These are phyloP conservation scores for Rugonectria rugulosa DNA, from an alignment of 2,329 filamentous ascomycete species.

Conservation along the genomic window DNA sequence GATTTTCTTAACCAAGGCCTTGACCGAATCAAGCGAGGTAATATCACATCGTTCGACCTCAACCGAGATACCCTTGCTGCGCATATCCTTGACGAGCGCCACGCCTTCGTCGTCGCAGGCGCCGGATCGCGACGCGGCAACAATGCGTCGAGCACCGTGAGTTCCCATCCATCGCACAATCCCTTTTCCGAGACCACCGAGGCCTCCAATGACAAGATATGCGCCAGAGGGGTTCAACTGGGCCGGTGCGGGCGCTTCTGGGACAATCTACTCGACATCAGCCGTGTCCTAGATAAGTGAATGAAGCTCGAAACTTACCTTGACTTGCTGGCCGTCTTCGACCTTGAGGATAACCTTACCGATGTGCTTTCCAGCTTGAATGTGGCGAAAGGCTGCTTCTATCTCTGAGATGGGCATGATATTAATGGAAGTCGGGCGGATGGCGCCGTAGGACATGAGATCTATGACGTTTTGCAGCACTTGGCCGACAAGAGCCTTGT, in stretches of 20 bases:
- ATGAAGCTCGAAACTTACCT: neutral
- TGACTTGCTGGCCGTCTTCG: constrained; percentile 10
- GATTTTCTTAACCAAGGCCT: constrained; percentile 4
- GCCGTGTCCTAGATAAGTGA: neutral
- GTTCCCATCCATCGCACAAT: constrained; percentile 26
- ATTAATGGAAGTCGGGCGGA: constrained; percentile 9
- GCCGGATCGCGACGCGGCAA: constrained; percentile 36
- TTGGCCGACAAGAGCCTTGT: constrained; percentile 11
- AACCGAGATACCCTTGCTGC: neutral
- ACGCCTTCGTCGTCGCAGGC: constrained; percentile 11
- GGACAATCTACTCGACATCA: constrained; percentile 2
- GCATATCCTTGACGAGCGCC: constrained; percentile 3
- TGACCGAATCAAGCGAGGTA: neutral
- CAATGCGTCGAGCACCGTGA: constrained; percentile 38
- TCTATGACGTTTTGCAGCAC: constrained; percentile 16
- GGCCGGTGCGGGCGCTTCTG: neutral
- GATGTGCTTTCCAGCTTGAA: constrained; percentile 14
- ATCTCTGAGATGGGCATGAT: constrained; percentile 9
- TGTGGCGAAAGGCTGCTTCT: constrained; percentile 11
- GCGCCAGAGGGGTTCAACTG: constrained; percentile 19
- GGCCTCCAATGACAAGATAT: constrained; percentile 30
- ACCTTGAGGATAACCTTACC: constrained; percentile 26
- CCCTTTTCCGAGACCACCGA: constrained; percentile 29
- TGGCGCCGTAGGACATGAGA: constrained; percentile 9
- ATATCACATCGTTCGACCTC: constrained; percentile 10